Percentiles rank a stretch among this genome's conserved stretches.
Conservation (phyloP, 257 asterid genomes). For the Capsicum rhomboideum region DNA sequence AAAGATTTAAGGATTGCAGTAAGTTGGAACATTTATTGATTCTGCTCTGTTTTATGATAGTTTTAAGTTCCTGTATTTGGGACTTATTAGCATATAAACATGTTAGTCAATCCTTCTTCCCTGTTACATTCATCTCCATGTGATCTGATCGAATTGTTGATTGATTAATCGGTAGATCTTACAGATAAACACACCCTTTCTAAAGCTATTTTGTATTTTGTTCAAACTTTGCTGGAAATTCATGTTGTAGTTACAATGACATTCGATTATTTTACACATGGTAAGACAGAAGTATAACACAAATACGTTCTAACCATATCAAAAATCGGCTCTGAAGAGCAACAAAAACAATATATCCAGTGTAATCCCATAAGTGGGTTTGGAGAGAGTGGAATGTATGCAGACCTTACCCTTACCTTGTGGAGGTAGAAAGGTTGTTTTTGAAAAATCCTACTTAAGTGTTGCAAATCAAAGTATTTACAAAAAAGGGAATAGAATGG, state of each 20-base stretch:
- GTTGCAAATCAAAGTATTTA: too few relatives aligned
- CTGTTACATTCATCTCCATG: not conserved
- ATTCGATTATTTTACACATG: not conserved
- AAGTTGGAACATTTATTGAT: not conserved
- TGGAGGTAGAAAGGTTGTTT: too few relatives aligned
- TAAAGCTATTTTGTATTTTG: not conserved
- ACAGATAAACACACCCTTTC: not conserved
- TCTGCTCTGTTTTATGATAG: not conserved
- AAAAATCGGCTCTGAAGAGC: too few relatives aligned
- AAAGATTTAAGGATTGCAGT: not conserved
- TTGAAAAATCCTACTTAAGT: too few relatives aligned
- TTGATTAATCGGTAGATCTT: not conserved
- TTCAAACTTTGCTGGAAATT: not conserved
- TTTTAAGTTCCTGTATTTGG: not conserved
- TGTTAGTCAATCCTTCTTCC: not conserved
- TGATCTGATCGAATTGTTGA: not conserved
- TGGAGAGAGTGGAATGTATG: too few relatives aligned
- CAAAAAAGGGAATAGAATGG: too few relatives aligned
- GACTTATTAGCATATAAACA: not conserved
- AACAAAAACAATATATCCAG: too few relatives aligned
- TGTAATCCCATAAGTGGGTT: too few relatives aligned
- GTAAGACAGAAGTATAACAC: not conserved
- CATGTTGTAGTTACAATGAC: not conserved
- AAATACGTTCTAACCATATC: not conserved
- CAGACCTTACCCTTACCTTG: too few relatives aligned